Percentiles rank a stretch among this genome's conserved stretches.
phyloP scores from a whole-genome alignment of 2,329 filamentous ascomycete species.

The Cercospora sp. region DNA sequence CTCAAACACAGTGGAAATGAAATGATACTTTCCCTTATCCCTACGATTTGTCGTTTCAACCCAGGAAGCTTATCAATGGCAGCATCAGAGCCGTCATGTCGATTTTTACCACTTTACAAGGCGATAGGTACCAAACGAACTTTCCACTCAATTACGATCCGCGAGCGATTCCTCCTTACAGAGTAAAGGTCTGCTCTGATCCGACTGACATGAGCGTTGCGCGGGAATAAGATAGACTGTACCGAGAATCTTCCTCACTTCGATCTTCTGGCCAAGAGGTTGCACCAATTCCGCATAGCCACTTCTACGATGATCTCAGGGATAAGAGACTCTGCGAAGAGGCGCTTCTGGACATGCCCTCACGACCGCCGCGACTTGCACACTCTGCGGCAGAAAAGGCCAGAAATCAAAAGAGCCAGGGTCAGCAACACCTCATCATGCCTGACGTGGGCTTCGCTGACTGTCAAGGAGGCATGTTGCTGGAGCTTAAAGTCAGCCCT shows the following conservation, averaged over 20 bases:
- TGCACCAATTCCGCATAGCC: background rate
- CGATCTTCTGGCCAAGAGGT: background rate
- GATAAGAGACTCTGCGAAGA: background rate
- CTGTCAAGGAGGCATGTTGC: background rate
- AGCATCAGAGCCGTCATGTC: background rate
- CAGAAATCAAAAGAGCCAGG: too few species aligned
- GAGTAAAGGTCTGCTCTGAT: background rate
- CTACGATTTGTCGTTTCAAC: background rate
- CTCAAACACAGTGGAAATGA: background rate
- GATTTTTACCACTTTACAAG: background rate
- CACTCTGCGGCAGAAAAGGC: background rate
- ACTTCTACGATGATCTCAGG: background rate
- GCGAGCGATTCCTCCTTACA: background rate
- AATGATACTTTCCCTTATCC: background rate
- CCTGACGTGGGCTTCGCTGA: background rate
- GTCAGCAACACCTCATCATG: too few species aligned
- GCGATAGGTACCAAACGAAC: background rate
- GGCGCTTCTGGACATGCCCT: background rate
- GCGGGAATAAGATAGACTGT: background rate
- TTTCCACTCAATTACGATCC: background rate
- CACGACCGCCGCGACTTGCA: background rate
- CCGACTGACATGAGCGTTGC: background rate
- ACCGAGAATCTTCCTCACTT: background rate
- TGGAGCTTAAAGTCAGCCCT: background rate
- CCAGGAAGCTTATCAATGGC: background rate